Conservation (phyloP, 1,284 basidiomycete genomes). For the Ustilago hordei region DNA sequence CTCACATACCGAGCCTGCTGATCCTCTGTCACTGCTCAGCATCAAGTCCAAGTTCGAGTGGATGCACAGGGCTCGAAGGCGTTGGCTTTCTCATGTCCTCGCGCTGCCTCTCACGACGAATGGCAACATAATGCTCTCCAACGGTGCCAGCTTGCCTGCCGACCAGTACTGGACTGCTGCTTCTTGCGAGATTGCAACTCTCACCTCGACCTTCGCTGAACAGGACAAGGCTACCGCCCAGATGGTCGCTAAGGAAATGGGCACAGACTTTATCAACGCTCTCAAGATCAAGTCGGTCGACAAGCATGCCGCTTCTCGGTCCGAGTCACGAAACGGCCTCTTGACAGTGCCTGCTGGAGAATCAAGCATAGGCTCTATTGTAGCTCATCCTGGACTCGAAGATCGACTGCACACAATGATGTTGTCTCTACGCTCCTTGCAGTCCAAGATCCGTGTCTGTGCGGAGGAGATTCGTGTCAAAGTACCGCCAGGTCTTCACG, state of each 20-base stretch:
- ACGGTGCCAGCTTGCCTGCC: constrained; percentile 19
- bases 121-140: constrained; percentile 23
- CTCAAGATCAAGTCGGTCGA: constrained; percentile 5
- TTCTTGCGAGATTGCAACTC: constrained; percentile 13
- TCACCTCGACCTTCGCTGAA: background rate
- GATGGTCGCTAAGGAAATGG: constrained; percentile 32
- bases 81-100: constrained; percentile 52
- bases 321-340: constrained; percentile 16
- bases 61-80: constrained; percentile 56
- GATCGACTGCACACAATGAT: constrained; percentile 62
- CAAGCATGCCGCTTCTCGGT: background rate
- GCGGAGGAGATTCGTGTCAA: constrained; percentile 58
- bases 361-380: background rate
- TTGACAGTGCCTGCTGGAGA: constrained; percentile 16
- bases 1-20: constrained; percentile 22
- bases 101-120: constrained; percentile 21
- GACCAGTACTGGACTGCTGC: constrained; percentile 37
- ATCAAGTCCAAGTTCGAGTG: constrained; percentile 61
- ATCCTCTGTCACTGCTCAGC: constrained; percentile 51
- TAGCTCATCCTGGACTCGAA: constrained; percentile 52
- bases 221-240: constrained; percentile 15
- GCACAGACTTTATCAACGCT: constrained; percentile 6
- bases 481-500: constrained; percentile 53
- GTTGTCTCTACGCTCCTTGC: constrained; percentile 63
- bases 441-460: constrained; percentile 66